phyloP scores from a whole-genome alignment of 805 yeast species.

The Ogataea pilisensis region DNA sequence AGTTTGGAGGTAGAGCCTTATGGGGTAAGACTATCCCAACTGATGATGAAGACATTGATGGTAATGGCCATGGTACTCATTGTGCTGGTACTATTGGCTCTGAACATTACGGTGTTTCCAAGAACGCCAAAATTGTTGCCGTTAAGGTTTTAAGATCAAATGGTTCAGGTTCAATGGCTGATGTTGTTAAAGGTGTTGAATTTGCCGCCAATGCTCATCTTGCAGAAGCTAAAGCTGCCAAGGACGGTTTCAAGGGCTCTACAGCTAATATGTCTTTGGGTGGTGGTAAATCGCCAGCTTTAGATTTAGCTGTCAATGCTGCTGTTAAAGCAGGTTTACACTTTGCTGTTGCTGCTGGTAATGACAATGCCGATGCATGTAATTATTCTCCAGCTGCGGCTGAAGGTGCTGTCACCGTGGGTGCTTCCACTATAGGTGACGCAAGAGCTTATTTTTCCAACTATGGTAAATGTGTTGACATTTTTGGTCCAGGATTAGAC shows the following conservation, averaged over 20 bases:
- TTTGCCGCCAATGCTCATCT: slow-evolving; percentile 72
- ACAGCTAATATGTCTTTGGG: slow-evolving; percentile 93
- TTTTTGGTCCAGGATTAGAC: slow-evolving; percentile 94
- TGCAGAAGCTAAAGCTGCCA: slow-evolving; percentile 42
- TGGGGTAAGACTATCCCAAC: slow-evolving; percentile 84
- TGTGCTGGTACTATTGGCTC: slow-evolving; percentile 96
- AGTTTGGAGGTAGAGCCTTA: slow-evolving; percentile 76
- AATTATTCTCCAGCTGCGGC: slow-evolving; percentile 88
- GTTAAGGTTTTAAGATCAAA: slow-evolving; percentile 79
- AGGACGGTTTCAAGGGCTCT: slow-evolving; percentile 75
- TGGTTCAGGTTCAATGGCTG: slow-evolving; percentile 82
- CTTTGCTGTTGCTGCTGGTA: slow-evolving; percentile 96
- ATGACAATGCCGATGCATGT: slow-evolving; percentile 91
- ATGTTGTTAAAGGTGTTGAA: slow-evolving; percentile 81
- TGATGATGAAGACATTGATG: slow-evolving; percentile 69
- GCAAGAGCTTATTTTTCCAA: slow-evolving; percentile 93
- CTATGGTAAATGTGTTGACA: slow-evolving; percentile 93
- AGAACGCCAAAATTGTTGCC: slow-evolving; percentile 72
- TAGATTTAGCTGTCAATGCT: slow-evolving; percentile 84
- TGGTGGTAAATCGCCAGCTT: slow-evolving; percentile 85
- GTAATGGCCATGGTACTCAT: slow-evolving; percentile 94
- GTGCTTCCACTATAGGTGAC: slow-evolving; percentile 88
- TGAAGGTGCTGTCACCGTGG: slow-evolving; percentile 82
- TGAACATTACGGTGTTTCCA: slow-evolving; percentile 76
- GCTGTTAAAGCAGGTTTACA: slow-evolving; percentile 86